A percentile compares a stretch with the other conserved stretches of the same genome.
These are phyloP conservation scores for Mortierella sp. DNA, from an alignment of 371 early-diverging fungal species.

Conservation along the genomic window DNA sequence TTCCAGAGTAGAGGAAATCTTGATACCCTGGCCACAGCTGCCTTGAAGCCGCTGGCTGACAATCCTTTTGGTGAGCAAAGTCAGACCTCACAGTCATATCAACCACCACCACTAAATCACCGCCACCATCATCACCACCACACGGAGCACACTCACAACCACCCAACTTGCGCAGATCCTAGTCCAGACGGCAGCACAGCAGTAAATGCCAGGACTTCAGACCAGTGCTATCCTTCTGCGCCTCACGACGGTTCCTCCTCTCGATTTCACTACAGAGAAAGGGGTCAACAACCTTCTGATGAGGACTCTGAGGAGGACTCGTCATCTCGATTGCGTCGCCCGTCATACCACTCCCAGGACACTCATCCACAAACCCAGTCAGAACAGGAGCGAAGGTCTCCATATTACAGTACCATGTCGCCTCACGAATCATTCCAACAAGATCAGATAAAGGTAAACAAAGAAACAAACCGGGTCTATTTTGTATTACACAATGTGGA, in stretches of 20 bases:
- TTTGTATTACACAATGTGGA: background rate
- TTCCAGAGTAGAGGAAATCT: conserved; percentile 41
- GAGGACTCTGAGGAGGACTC: conserved; percentile 40
- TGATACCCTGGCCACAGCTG: conserved; percentile 50
- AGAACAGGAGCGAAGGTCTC: background rate
- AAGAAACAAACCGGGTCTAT: background rate
- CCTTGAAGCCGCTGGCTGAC: conserved; percentile 34
- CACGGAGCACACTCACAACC: background rate
- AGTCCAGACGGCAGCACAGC: background rate
- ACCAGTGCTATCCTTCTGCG: background rate
- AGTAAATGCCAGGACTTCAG: background rate
- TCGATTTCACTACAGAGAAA: conserved; percentile 34
- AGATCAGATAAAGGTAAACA: conserved; percentile 9
- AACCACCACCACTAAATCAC: background rate
- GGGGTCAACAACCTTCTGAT: conserved; percentile 21
- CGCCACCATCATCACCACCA: background rate
- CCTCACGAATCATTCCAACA: conserved; percentile 7
- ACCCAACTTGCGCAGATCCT: background rate
- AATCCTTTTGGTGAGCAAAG: conserved; percentile 1
- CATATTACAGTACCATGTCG: background rate
- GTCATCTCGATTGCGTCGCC: background rate
- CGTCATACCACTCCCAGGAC: background rate
- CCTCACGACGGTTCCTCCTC: conserved; percentile 1
- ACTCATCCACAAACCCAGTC: background rate
- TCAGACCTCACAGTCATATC: conserved; percentile 6